Percentiles rank a stretch among this genome's conserved stretches.
phyloP scores from a whole-genome alignment of 345 rosid genomes.

The Camelina hispida region DNA sequence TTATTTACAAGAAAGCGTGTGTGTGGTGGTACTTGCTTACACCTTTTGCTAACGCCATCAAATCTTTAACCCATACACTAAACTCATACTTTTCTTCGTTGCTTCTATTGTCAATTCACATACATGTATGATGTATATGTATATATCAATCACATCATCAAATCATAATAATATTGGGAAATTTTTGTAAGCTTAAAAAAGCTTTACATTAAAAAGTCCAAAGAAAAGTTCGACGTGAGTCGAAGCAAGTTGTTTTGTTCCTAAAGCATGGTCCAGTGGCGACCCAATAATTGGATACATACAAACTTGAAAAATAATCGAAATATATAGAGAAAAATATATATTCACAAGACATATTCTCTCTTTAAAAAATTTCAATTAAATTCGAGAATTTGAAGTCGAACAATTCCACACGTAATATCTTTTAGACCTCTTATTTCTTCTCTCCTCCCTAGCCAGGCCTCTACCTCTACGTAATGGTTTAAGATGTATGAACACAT shows the following conservation, averaged over 20 bases:
- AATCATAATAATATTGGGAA: background rate
- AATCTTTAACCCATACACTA: slow-evolving; percentile 42
- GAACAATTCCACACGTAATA: slow-evolving; percentile 41
- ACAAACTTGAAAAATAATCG: slow-evolving; percentile 10
- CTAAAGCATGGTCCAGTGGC: slow-evolving; percentile 25
- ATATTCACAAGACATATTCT: slow-evolving; percentile 29
- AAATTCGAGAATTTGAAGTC: slow-evolving; percentile 34
- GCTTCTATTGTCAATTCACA: slow-evolving; percentile 29
- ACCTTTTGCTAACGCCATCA: slow-evolving; percentile 42
- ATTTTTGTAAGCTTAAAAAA: background rate
- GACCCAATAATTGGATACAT: slow-evolving; percentile 28
- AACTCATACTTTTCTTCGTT: slow-evolving; percentile 40
- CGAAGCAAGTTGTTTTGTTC: slow-evolving; percentile 36
- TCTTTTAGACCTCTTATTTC: slow-evolving; percentile 24
- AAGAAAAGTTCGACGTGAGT: slow-evolving; percentile 9
- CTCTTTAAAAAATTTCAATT: slow-evolving; percentile 4
- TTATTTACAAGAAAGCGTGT: slow-evolving; percentile 36
- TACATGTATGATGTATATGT: background rate
- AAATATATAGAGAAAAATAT: background rate
- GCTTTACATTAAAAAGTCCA: background rate
- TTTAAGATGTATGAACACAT: slow-evolving; percentile 8
- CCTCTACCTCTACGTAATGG: slow-evolving; percentile 24
- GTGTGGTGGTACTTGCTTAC: slow-evolving; percentile 30
- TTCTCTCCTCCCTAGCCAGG: background rate
- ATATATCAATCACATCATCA: background rate